Percentiles rank a stretch among this genome's conserved stretches.
Evolutionary conservation across 257 asterid species (phyloP).

Genomic region (Solanum sejunctum): DNA sequence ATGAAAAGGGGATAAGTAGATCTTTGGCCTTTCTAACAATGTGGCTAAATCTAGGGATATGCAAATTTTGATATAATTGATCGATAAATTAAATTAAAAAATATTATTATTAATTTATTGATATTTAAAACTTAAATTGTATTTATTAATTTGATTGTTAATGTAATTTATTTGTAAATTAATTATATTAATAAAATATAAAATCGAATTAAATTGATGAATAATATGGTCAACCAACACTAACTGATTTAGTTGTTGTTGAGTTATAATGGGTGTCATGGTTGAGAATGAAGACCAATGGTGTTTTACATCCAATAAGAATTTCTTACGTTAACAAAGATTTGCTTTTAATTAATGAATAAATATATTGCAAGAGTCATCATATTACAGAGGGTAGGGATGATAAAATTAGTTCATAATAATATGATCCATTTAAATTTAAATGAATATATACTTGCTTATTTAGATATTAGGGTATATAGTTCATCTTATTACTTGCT

Average conservation of each 20-base stretch:
- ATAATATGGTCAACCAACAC: background rate
- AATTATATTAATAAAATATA: fast-evolving
- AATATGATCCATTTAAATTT: background rate
- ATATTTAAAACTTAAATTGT: background rate
- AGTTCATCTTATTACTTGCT: background rate
- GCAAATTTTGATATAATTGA: background rate
- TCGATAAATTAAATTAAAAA: background rate
- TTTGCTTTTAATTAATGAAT: background rate
- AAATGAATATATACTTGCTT: fast-evolving
- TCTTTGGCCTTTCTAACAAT: background rate
- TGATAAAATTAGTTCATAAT: background rate
- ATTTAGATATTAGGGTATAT: background rate
- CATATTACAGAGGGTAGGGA: too few species aligned
- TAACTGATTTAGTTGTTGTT: background rate
- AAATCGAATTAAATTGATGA: background rate
- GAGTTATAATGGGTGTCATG: background rate
- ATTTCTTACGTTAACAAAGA: background rate
- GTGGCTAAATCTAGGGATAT: background rate
- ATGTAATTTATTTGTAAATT: background rate
- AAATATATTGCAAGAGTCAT: background rate
- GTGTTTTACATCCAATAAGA: background rate
- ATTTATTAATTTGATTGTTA: background rate
- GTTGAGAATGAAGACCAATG: background rate
- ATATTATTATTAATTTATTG: background rate
- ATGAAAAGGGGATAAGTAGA: background rate